Base-by-base conservation (phyloP, 2,329 filamentous ascomycete species). In the Massarina eburnea region DNA sequence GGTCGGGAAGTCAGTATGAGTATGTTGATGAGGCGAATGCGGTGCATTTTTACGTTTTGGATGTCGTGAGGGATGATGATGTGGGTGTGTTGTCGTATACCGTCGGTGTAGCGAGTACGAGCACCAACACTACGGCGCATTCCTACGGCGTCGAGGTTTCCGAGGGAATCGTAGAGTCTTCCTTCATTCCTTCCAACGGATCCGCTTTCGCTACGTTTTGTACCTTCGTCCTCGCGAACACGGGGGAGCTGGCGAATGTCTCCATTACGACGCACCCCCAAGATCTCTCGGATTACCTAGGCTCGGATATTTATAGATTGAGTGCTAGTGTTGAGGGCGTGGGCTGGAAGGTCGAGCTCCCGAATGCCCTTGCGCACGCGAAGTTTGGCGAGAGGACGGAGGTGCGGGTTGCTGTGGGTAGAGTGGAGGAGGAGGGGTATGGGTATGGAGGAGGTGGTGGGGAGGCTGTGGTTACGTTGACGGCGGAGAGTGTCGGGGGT, bases 31-130 rank as follows among this genome's bases (percentile, higher is more conserved):
- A 67, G 52, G 59, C 71, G 3, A 81, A 80, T 43, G 55, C 68
- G 2, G 51, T 80, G 38, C 77, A 80, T 48, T 72, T 80, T 18
- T 81, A 80, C 54, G 64, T 80, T 12, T 45, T 80, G 15, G 64
- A 73, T 8, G 69, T 69, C 8, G 62, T 70, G 17, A 71, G 76
- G 3, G 73, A 77, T 45, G 56, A 57, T 1, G 49, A n/a, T 1
- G 18, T 51, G 1, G 76, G 76, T 3, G 66, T 79, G 0, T 57
- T 81, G 7, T 74, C 71, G 19, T 81, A 80, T 57, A 75, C 68
- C 0, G 72, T 79, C 1, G 78, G 72, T 9, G 75, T 73, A 2
- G 67, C 73, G 8, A 75, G 76, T 0, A 72, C 77, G 1, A 64
- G 44, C 4, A 53, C 71, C 14, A 68, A 68, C 5, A 65, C 54